Evolutionary conservation across 768 basidiomycete species (phyloP), one percentile per base, ranked within the genome.

Genomic region (Tylopilus subfusipes): DNA sequence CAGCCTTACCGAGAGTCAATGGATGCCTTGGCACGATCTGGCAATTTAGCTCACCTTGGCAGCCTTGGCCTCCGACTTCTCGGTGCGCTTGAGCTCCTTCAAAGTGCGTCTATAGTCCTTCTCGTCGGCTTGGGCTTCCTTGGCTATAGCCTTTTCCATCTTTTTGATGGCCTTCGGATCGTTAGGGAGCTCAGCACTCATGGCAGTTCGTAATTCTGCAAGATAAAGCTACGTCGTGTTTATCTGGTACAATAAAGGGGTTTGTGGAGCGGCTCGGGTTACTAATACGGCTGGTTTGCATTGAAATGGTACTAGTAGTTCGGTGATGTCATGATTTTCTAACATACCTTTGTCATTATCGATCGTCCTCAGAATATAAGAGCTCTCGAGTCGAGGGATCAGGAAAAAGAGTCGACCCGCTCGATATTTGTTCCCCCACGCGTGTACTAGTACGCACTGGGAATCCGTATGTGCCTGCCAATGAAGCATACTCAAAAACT

Each of bases 81-180:
- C 83, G 9, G 76, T 73, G 30, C 71, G 70, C 19, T 71, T 68
- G 30, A 87, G 70, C 46, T 83, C 80, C 62, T 82, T 83, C 56
- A 83, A 56, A 31, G 80, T 75, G 43, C 77, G 75, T 64, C 82
- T 75, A 59, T 87, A 65, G 30, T 68, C 68, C 44, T 69, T 74
- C 50, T 80, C 73, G 63, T 84, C 83, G 24, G 73, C 70, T 59
- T 78, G 80, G 18, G 78, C 77, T 58, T 85, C 84, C 48, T 74
- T 74, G 5, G 71, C 59, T 33, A 82, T 67, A 18, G 68, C 66
- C 52, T 76, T 79, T 63, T 83, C 80, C 45, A 74, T 52, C 60
- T 73, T 68, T 61, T 74, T 76, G 40, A 73, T 45, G 9, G 70
- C 63, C 53, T 62, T 63, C 49, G 57, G 63, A 57, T 61, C 66